Evolutionary conservation across 2,329 filamentous ascomycete species (phyloP), one percentile per base, ranked within the genome.

Genomic region (Alternaria conjuncta): DNA sequence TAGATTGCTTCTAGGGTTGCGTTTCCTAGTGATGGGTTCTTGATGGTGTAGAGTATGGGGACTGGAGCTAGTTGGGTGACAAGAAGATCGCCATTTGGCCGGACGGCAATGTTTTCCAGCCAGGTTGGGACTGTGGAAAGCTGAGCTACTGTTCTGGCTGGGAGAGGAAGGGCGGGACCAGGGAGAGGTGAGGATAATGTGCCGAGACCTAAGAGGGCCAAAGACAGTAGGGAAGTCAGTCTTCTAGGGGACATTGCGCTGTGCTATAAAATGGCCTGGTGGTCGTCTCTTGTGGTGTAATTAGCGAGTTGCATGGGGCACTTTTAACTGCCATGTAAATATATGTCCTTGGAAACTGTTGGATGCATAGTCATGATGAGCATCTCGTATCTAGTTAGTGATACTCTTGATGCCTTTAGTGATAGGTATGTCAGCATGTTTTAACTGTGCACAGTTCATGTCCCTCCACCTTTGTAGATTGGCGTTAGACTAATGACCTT

Each of bases 21-120:
- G 20, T 65, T 49, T 2, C 5, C n/a, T 15, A 30, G 49, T 8
- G 57, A 30, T 1, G 46, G 46, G n/a, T 28, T 49, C n/a, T 28
- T 30, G 46, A 49, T 28, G 15, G 46, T 49, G 25, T 49, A 28
- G 6, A 49, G 46, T 20, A 49, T 28, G 15, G 46, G 46, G 13
- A 11, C 6, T 18, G 46, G 46, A 28, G 46, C 15, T 1, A 49
- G n/a, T 49, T 28, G 25, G 3, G 46, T 49, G 15, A 49, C 57
- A 15, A 66, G 57, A 3, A 66, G 54, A 28, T 64, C 61, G 15
- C 64, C 64, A 23, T 66, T 64, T 6, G 49, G 26, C 7, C 61
- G 60, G 5, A 61, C 57, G 23, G 49, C 61, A 3, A 66, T 57
- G 21, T 66, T 63, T 23, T 66, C 63, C 6, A 66, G 53, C 63